Evolutionary conservation across 495 filamentous ascomycete species (phyloP), one percentile per base, ranked within the genome.

Genomic region (Neohortaea acidophila): DNA sequence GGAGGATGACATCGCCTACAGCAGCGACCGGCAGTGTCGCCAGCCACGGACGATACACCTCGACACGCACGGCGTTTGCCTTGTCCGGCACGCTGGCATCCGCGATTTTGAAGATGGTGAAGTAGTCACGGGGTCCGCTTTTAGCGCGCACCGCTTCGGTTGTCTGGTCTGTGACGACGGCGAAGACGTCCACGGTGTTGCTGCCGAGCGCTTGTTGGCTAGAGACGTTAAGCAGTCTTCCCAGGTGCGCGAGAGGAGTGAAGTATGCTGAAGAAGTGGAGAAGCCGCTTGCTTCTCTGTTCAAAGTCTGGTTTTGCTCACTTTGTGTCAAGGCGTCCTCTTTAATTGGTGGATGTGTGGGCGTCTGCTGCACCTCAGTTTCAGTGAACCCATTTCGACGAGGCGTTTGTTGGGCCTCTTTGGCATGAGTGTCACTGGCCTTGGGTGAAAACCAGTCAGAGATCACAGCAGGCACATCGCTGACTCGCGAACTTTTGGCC

Each of bases 31-130:
- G 89, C 2, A 96, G 61, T 0, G 73, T 69, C 10, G 69, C 67
- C 47, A 75, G 77, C 51, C 77, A 73, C 1, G 82, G 77, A 4
- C 83, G 71, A 55, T 81, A 81, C 12, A 94, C 62, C 40, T 80
- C 73, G 0, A 82, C 81, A 6, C 63, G 40, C 4, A 45, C 41
- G 5, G 0, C 27, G 24, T 40, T 51, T 27, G 20, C 39, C 31
- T 29, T 23, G 38, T 15, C 25, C 21, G 25, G 41, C 22, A 28
- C 45, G 42, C 17, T 33, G 17, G 47, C 54, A 54, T 91, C 84
- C 0, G 76, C 79, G 38, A 91, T 61, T 25, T 70, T 67, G 31
- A 89, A 67, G 15, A 72, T 70, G 39, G 81, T 62, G 51, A 68
- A 64, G 55, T 72, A 86, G 50, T 91, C 78, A 39, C 70, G 64